A percentile compares a stretch with the other conserved stretches of the same genome.
These are phyloP conservation scores for Eucalyptus coolabah DNA, from an alignment of 345 rosid genomes.

Conservation along the genomic window DNA sequence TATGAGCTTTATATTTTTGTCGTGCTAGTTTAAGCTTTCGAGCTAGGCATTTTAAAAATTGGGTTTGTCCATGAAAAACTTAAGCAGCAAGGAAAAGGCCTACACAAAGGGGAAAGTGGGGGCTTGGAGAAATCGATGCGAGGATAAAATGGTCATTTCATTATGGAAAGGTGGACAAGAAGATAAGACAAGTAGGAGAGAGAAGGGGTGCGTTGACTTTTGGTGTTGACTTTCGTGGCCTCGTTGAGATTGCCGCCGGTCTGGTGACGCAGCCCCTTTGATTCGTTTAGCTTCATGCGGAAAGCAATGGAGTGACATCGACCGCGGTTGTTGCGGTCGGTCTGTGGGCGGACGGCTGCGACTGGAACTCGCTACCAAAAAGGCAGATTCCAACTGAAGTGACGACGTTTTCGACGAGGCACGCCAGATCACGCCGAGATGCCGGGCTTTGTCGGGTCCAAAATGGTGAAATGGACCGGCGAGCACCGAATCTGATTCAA, in stretches of 20 bases:
- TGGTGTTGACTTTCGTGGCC: neutral
- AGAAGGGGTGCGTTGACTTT: neutral
- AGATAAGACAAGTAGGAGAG: neutral
- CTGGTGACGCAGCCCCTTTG: neutral
- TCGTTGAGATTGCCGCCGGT: neutral
- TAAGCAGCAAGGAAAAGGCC: neutral
- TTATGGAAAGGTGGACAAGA: neutral
- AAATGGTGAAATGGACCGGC: neutral
- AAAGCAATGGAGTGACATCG: neutral
- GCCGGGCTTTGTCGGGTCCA: neutral
- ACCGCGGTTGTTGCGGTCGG: neutral
- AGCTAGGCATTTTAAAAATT: neutral
- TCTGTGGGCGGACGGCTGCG: neutral
- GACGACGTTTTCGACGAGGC: neutral
- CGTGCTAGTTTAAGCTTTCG: neutral
- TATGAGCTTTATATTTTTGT: neutral
- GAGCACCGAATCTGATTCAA: fast-evolving
- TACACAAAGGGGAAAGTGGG: neutral
- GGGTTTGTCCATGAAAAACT: neutral
- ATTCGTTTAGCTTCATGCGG: neutral
- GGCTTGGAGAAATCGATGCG: neutral
- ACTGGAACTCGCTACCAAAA: neutral
- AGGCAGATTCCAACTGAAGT: neutral
- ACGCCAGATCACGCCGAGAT: fast-evolving
- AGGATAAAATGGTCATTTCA: neutral